A percentile compares a stretch with the other conserved stretches of the same genome.
Evolutionary conservation across 192 early-diverging fungal genomes (phyloP).

Genomic region (Coemansia sp.): DNA sequence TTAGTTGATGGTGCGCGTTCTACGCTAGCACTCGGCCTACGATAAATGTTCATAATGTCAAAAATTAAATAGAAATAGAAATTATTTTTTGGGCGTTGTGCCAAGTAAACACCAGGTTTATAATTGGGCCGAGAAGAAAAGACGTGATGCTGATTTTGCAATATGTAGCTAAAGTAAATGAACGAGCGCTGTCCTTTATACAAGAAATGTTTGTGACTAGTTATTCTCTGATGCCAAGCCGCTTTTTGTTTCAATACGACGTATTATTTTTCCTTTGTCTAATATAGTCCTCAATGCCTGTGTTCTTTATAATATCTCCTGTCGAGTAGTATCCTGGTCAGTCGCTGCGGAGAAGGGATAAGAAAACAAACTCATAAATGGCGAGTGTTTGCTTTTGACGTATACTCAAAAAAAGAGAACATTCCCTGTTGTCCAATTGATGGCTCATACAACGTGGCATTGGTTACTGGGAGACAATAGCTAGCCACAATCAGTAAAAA

Average conservation of each 20-base stretch:
- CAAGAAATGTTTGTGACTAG: not conserved
- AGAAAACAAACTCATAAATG: too few relatives aligned
- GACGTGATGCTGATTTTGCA: not conserved
- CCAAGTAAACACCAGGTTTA: constrained; percentile 11
- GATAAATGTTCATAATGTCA: not conserved
- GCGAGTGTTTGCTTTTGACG: not conserved
- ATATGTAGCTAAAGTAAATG: not conserved
- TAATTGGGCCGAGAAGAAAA: not conserved
- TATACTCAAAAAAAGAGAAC: not conserved
- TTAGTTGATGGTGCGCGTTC: constrained; percentile 1
- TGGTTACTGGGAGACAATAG: not conserved
- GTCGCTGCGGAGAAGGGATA: not conserved
- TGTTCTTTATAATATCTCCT: not conserved
- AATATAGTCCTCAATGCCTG: not conserved
- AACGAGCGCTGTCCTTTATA: not conserved
- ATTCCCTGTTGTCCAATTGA: not conserved
- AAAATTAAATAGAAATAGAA: too few relatives aligned
- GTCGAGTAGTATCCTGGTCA: not conserved
- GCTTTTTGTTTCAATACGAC: not conserved
- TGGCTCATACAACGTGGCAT: constrained; percentile 4
- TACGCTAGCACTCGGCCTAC: not conserved
- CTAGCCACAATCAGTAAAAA: not conserved
- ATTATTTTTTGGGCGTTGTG: not conserved
- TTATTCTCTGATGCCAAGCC: not conserved
- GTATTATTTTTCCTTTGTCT: not conserved